Conservation (phyloP, 2,329 filamentous ascomycete species). For the Pestalotiopsis sp. region DNA sequence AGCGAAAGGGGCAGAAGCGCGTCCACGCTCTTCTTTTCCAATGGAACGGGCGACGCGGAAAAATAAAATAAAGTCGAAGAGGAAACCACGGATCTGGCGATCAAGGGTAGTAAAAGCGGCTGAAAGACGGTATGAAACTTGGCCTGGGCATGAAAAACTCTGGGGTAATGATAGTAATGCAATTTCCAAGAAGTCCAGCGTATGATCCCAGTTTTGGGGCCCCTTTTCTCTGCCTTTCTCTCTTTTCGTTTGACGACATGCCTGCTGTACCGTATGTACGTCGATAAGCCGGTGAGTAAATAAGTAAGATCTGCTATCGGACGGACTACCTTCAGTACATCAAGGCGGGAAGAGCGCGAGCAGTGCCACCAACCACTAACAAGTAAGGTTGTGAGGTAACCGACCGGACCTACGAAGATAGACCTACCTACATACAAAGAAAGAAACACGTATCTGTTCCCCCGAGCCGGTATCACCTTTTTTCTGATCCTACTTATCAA, state of each 20-base stretch:
- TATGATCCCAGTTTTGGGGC: neutral
- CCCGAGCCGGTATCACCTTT: neutral
- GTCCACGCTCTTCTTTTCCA: neutral
- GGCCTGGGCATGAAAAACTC: neutral
- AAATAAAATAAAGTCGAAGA: neutral
- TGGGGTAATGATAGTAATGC: slow-evolving; percentile 6
- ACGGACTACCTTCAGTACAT: neutral
- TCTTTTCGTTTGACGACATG: neutral
- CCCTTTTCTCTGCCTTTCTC: neutral
- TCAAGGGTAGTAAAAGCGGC: neutral
- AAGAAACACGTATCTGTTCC: neutral
- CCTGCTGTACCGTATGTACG: neutral
- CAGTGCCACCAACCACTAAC: neutral
- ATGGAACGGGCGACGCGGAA: neutral
- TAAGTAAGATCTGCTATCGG: neutral
- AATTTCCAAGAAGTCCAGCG: neutral
- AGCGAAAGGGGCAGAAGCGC: neutral
- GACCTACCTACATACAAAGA: neutral
- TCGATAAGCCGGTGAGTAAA: neutral
- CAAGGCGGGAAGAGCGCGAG: neutral
- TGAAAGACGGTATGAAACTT: neutral
- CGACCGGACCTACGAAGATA: neutral
- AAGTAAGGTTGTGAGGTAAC: neutral
- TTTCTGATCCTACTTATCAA: neutral
- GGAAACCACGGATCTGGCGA: neutral